Conservation (phyloP, 805 yeast genomes). For the Schwanniomyces vanrijiae region DNA sequence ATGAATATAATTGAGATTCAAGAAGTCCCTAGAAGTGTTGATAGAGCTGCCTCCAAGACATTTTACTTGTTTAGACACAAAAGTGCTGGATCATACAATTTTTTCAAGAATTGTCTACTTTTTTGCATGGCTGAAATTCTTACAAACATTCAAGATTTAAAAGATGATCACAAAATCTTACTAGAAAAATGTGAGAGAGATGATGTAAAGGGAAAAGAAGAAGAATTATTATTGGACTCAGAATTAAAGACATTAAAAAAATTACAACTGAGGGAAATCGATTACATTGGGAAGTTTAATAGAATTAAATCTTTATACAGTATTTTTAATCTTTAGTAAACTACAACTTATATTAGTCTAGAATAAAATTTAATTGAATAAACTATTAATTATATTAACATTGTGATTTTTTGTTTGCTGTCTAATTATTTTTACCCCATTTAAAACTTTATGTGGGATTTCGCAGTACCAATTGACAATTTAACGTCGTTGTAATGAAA, state of each 20-base stretch:
- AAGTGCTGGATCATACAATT: conserved; percentile 29
- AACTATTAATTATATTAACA: too few species aligned
- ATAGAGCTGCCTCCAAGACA: conserved; percentile 87
- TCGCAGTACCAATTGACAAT: too few species aligned
- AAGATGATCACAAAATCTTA: conserved; percentile 62
- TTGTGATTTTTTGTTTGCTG: not conserved
- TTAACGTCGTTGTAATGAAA: too few species aligned
- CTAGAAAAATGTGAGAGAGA: conserved; percentile 83
- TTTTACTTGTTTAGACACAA: conserved; percentile 78
- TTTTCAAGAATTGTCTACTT: conserved; percentile 42
- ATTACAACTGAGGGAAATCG: conserved; percentile 57
- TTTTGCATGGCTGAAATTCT: conserved; percentile 55
- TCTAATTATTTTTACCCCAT: too few species aligned
- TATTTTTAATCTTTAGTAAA: conserved; percentile 24
- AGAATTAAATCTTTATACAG: conserved; percentile 61
- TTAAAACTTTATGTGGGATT: too few species aligned
- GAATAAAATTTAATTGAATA: not conserved
- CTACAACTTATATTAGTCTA: not conserved
- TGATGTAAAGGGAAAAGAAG: conserved; percentile 83
- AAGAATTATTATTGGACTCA: conserved; percentile 66
- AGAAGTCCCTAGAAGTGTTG: conserved; percentile 90
- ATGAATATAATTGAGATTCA: conserved; percentile 81
- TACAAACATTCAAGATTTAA: conserved; percentile 49
- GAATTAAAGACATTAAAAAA: conserved; percentile 72
- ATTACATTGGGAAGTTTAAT: conserved; percentile 51